Evolutionary conservation across 2,329 filamentous ascomycete species (phyloP), one percentile per base, ranked within the genome.

Genomic region (Emergomyces africanus): DNA sequence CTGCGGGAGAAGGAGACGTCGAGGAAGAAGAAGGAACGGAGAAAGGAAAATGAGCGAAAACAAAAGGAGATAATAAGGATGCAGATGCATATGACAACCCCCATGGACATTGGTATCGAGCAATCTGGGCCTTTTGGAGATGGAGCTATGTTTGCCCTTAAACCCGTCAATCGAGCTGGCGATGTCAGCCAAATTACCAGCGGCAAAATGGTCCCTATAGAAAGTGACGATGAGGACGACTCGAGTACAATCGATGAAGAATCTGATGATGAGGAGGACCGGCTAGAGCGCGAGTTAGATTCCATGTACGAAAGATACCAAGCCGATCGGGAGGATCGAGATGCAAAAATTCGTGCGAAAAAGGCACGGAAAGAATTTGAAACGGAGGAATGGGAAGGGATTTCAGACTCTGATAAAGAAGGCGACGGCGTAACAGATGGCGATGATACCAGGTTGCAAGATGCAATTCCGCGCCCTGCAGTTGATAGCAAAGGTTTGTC

Each of bases 11-110:
- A 85, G 67, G 88, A 94, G 63, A 83, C 76, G 49, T 73, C 86
- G 25, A 85, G 85, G 66, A 92, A 85, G 73, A 95, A 90, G 76
- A 87, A 90, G 66, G 88, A 95, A 67, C 84, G 87, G 65, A 82
- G 91, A 64, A 88, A 82, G 66, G 90, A 95, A 61, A 99, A 99
- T 64, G 94, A 99, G 73, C 85, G 85, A 72, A 97, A 95, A 74
- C 89, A 94, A 66, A 94, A 89, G 66, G 94, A 97, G 64, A 90
- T 97, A 61, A 81, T 95, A n/a, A 85, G 94, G 39, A 87, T 99
- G 87, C 94, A 99, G 73, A 84, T 99, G 78, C 87, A 96, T 75
- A 99, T 99, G 94, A 87, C 86, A 1, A 88, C 90, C 0, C 94
- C 94, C 8, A 94, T 90, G 79, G 94, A 99, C 64, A 96, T 99